phyloP scores from a whole-genome alignment of 129 eudicot genomes.

The Chrysanthemum makinoi region DNA sequence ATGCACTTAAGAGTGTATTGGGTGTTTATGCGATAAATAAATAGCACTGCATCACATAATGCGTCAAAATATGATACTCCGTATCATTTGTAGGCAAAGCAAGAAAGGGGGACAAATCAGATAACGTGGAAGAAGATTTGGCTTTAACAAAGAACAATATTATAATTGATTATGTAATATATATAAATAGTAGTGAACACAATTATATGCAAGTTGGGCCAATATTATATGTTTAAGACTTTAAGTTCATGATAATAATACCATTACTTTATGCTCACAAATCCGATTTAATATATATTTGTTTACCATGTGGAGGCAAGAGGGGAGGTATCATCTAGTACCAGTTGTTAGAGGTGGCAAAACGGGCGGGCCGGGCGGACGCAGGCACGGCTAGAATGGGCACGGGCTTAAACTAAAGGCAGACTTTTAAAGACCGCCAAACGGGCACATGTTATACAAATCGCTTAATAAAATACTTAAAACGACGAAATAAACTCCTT shows the following conservation, averaged over 20 bases:
- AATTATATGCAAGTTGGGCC: constrained; percentile 12
- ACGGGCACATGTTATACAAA: too few relatives aligned
- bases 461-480: too few relatives aligned
- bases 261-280: neutral
- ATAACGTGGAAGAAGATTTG: neutral
- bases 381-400: too few relatives aligned
- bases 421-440: too few relatives aligned
- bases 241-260: too few relatives aligned
- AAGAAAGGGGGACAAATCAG: neutral
- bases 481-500: too few relatives aligned
- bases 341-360: too few relatives aligned
- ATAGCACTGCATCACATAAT: neutral
- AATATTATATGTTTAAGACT: constrained; percentile 1
- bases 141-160: neutral
- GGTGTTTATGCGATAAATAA: neutral
- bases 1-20: neutral
- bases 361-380: too few relatives aligned
- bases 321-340: constrained; percentile 1
- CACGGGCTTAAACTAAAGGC: too few relatives aligned
- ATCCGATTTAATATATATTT: neutral
- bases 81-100: neutral
- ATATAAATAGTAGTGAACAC: neutral
- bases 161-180: neutral
- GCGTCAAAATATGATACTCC: neutral
- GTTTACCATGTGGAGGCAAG: neutral